Evolutionary conservation across 352 stramenopile species (phyloP).

Genomic region (Pythium rishiriense): DNA sequence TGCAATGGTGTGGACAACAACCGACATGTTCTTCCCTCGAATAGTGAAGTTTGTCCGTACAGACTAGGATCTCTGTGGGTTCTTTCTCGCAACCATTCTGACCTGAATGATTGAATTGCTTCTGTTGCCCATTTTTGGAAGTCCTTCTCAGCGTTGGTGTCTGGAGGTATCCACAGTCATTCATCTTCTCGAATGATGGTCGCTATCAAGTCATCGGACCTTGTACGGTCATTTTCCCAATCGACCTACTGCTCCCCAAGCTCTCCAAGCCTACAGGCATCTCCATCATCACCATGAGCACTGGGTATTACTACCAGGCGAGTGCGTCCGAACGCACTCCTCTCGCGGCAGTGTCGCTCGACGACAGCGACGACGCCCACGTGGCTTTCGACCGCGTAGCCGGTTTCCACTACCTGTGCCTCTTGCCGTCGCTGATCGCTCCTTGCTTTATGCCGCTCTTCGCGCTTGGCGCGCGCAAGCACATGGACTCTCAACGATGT

Average conservation of each 20-base stretch:
- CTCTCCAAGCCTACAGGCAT: too few relatives aligned
- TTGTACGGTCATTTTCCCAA: too few relatives aligned
- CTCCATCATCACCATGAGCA: not conserved
- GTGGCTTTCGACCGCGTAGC: constrained; percentile 26
- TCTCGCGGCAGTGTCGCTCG: not conserved
- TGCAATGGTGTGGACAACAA: too few relatives aligned
- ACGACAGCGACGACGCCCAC: constrained; percentile 1
- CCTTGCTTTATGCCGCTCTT: constrained; percentile 27
- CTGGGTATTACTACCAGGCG: constrained; percentile 1
- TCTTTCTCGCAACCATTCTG: too few relatives aligned
- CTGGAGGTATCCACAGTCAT: not conserved
- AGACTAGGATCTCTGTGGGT: too few relatives aligned
- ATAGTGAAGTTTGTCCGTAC: too few relatives aligned
- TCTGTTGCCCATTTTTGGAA: too few relatives aligned
- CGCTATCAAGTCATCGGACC: too few relatives aligned
- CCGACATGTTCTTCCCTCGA: too few relatives aligned
- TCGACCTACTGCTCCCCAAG: too few relatives aligned
- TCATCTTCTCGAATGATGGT: not conserved
- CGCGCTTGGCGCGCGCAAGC: constrained; percentile 28
- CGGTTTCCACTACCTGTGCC: constrained; percentile 22
- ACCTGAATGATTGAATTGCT: too few relatives aligned
- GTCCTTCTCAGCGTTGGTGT: too few relatives aligned
- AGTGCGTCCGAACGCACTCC: not conserved
- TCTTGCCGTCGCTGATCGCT: constrained; percentile 17
- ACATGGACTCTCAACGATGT: constrained; percentile 39